Conservation (phyloP, 257 asterid species). For the Primulina huaijiensis region DNA sequence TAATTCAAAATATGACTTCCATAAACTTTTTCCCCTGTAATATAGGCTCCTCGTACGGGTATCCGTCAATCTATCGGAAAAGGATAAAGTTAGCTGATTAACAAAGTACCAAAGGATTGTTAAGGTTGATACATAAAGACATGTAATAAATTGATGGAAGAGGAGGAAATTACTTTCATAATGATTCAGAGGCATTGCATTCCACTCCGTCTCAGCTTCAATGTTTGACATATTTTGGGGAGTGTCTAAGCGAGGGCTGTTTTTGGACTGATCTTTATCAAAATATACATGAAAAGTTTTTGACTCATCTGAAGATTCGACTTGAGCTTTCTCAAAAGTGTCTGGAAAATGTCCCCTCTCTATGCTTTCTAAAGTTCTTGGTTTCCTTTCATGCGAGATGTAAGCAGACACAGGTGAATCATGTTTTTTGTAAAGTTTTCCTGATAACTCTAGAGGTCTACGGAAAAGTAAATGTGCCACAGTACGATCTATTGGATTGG, state of each 20-base stretch:
- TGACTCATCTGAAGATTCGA: conserved; percentile 38
- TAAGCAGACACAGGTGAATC: conserved; percentile 49
- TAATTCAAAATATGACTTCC: conserved; percentile 2
- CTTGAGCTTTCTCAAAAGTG: conserved; percentile 34
- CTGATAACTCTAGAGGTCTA: conserved; percentile 49
- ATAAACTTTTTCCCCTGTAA: neutral
- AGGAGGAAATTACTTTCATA: conserved; percentile 44
- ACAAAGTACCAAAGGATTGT: conserved; percentile 35
- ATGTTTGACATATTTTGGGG: conserved; percentile 35
- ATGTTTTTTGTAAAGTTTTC: conserved; percentile 47
- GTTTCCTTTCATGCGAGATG: conserved; percentile 39
- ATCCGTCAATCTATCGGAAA: conserved; percentile 19
- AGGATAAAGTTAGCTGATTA: conserved; percentile 40
- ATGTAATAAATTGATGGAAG: conserved; percentile 16
- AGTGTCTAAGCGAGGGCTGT: conserved; percentile 27
- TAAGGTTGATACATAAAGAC: conserved; percentile 12
- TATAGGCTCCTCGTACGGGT: conserved; percentile 1
- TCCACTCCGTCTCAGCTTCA: conserved; percentile 34
- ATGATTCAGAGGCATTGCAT: conserved; percentile 14
- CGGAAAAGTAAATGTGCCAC: conserved; percentile 90
- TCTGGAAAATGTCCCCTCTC: conserved; percentile 29
- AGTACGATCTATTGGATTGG: conserved; percentile 81
- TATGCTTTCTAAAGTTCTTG: conserved; percentile 30
- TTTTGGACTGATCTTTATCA: conserved; percentile 33
- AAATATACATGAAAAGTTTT: conserved; percentile 34